Conservation (phyloP, 202 grass and related monocot species). For the Eragrostis tef region DNA sequence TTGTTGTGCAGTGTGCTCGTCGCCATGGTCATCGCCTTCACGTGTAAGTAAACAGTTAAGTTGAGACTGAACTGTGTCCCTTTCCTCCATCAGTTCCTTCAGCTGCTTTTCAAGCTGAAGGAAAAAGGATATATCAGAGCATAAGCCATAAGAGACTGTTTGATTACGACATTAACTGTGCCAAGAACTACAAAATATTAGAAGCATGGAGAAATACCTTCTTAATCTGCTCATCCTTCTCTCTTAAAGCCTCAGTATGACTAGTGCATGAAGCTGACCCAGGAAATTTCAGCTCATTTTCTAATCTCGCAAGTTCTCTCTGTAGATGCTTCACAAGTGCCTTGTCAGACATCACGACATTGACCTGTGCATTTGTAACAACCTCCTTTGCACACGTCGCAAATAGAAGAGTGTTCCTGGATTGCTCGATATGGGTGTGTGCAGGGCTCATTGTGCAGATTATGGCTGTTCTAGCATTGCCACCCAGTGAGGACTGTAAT, state of each 20-base stretch:
- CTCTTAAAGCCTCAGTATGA: conserved; percentile 71
- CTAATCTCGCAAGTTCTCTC: conserved; percentile 78
- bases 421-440: conserved; percentile 84
- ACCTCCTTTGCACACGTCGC: conserved; percentile 93
- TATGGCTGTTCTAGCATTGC: conserved; percentile 87
- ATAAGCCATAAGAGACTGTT: conserved; percentile 42
- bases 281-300: conserved; percentile 64
- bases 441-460: conserved; percentile 97
- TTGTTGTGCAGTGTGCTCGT: conserved; percentile 52
- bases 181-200: conserved; percentile 17
- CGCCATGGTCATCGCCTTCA: conserved; percentile 50
- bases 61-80: conserved; percentile 80
- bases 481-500: conserved; percentile 80
- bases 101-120: conserved; percentile 80
- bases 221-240: conserved; percentile 82
- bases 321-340: conserved; percentile 86
- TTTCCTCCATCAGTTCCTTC: conserved; percentile 84
- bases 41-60: conserved; percentile 78
- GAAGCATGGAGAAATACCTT: conserved; percentile 50
- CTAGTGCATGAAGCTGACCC: conserved; percentile 45
- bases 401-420: conserved; percentile 88
- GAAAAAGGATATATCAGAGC: conserved; percentile 23
- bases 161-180: neutral
- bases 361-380: conserved; percentile 88
- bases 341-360: conserved; percentile 94